Percentiles rank a stretch among this genome's conserved stretches.
Conservation (phyloP, 441 rosid genomes). For the Eruca vesicaria region DNA sequence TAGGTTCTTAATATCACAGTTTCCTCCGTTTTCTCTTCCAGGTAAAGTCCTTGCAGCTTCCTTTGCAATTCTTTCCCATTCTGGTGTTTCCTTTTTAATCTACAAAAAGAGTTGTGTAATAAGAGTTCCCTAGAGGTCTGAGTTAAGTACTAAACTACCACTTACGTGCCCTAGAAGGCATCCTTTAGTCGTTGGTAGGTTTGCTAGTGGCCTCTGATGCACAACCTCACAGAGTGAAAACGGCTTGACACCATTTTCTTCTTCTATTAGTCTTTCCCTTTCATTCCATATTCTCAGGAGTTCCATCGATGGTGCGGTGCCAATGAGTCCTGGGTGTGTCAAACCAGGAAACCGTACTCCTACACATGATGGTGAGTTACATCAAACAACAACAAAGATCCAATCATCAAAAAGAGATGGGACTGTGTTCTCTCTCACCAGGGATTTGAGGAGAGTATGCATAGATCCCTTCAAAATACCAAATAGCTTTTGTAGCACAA, state of each 20-base stretch:
- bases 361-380: slow-evolving; percentile 27
- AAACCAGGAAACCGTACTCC: slow-evolving; percentile 91
- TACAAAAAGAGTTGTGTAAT: slow-evolving; percentile 31
- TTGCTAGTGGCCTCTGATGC: slow-evolving; percentile 83
- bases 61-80: slow-evolving; percentile 73
- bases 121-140: neutral
- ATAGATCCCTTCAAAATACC: slow-evolving; percentile 93
- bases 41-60: slow-evolving; percentile 91
- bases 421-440: slow-evolving; percentile 41
- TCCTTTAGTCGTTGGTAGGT: slow-evolving; percentile 72
- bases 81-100: slow-evolving; percentile 62
- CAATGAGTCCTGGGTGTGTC: slow-evolving; percentile 86
- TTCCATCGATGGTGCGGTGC: slow-evolving; percentile 88
- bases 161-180: slow-evolving; percentile 79
- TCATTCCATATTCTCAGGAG: slow-evolving; percentile 81
- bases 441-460: slow-evolving; percentile 95
- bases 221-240: slow-evolving; percentile 71
- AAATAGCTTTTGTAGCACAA: slow-evolving; percentile 85
- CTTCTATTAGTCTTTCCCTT: slow-evolving; percentile 74
- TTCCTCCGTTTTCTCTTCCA: slow-evolving; percentile 95
- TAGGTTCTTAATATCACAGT: slow-evolving; percentile 88
- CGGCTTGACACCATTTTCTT: slow-evolving; percentile 58
- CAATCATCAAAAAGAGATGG: neutral
- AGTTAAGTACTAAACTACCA: neutral
- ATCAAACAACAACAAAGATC: neutral